A percentile compares a stretch with the other conserved stretches of the same genome.
Conservation (phyloP, 495 filamentous ascomycete genomes). For the Evansstolkia leycettana region DNA sequence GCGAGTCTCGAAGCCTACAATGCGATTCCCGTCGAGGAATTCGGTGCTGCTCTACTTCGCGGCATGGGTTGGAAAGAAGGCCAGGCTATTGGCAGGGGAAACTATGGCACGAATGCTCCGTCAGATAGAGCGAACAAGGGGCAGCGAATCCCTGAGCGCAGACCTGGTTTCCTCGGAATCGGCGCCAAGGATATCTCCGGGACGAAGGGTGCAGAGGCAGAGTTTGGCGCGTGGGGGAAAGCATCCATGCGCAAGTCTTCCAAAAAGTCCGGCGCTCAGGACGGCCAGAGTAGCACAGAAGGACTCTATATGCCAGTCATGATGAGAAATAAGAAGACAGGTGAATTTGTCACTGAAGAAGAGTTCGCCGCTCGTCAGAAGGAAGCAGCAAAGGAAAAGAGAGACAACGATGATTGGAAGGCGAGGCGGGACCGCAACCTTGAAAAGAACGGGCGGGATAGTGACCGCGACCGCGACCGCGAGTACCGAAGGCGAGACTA, state of each 20-base stretch:
- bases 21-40: slow-evolving; percentile 83
- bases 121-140: slow-evolving; percentile 20
- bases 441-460: slow-evolving; percentile 34
- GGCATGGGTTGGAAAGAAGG: slow-evolving; percentile 95
- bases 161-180: slow-evolving; percentile 74
- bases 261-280: slow-evolving; percentile 31
- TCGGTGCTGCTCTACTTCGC: slow-evolving; percentile 74
- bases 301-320: slow-evolving; percentile 54
- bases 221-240: slow-evolving; percentile 65
- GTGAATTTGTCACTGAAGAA: slow-evolving; percentile 52
- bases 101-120: slow-evolving; percentile 21
- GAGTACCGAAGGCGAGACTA: slow-evolving; percentile 19
- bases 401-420: slow-evolving; percentile 33
- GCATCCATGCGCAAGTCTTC: slow-evolving; percentile 46
- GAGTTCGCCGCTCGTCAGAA: slow-evolving; percentile 42
- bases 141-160: slow-evolving; percentile 42
- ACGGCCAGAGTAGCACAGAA: slow-evolving; percentile 26
- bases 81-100: slow-evolving; percentile 49
- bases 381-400: slow-evolving; percentile 21
- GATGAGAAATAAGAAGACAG: slow-evolving; percentile 53
- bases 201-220: slow-evolving; percentile 60
- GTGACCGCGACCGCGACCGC: slow-evolving; percentile 21
- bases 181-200: slow-evolving; percentile 52
- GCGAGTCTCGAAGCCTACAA: slow-evolving; percentile 77
- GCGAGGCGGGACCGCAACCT: slow-evolving; percentile 37